Base-by-base conservation (phyloP, 371 early-diverging fungal genomes). In the Basidiobolus meristosporus region DNA sequence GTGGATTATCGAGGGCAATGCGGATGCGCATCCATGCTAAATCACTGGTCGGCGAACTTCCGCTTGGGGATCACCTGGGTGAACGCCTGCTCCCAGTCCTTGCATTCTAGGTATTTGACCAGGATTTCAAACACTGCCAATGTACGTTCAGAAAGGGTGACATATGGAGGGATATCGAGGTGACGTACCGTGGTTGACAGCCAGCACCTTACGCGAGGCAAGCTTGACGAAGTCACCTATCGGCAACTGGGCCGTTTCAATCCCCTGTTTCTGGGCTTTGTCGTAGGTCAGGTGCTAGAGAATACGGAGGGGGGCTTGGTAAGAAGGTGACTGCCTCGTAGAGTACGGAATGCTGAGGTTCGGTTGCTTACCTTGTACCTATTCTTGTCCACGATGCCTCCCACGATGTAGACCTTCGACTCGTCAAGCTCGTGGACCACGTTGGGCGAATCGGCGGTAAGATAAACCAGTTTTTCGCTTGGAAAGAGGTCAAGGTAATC, bases 371-470 rank as follows among this genome's bases (percentile, higher is more conserved):
- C 73, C 59, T 82, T 82, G 56, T 85, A 63, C 37, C 92, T 54
- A 47, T 96, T 96, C 52, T 80, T 81, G 56, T 96, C 97, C 1
- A 96, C 97, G 43, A 96, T 73, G 1, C 88, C 93, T 32, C 97
- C 97, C 49, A 96, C 76, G 17, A 96, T 56, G 52, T 92, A 92
- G 1, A 69, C 64, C 35, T 76, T 82, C 0, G 52, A 53, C 20
- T 65, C 67, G 7, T 89, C 88, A 16, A 96, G 54, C 3, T 56
- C 51, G 6, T 64, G 50, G 7, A 82, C 49, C 7, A 67, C 62
- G 38, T 82, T 75, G 10, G 71, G 68, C 5, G 88, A 77, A 51
- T 95, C 96, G 4, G 93, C 96, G 0, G 88, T 81, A 26, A 93
- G 56, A 50, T 92, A 93, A 1, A 90, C 70, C 18, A 90, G 54